Evolutionary conservation across 2,329 filamentous ascomycete genomes (phyloP).

Genomic region (Sporothrix inflata): DNA sequence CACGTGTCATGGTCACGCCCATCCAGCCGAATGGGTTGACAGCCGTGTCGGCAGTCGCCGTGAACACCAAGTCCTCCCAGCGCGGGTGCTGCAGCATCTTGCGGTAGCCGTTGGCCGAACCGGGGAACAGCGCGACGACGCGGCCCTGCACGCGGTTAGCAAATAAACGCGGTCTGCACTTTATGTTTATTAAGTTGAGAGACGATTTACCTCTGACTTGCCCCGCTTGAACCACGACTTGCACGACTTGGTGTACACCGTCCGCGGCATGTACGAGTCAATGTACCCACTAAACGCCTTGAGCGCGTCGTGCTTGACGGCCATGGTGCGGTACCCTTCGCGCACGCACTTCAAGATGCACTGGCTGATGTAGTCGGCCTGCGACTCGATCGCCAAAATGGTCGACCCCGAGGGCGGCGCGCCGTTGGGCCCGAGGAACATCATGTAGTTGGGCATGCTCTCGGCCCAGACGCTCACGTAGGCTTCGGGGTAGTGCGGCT

Average conservation of each 20-base stretch:
- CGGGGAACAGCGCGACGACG: constrained; percentile 25
- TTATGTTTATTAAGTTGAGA: too few species aligned
- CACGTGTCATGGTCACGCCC: constrained; percentile 19
- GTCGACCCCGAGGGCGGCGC: constrained; percentile 26
- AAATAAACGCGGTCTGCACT: too few species aligned
- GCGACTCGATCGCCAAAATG: constrained; percentile 21
- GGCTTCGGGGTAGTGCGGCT: constrained; percentile 20
- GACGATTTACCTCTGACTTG: background rate
- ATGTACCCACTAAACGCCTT: constrained; percentile 3
- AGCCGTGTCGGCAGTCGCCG: background rate
- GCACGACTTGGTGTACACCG: constrained; percentile 24
- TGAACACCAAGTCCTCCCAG: constrained; percentile 29
- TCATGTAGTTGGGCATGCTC: constrained; percentile 29
- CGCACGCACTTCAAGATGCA: constrained; percentile 23
- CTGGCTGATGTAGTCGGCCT: constrained; percentile 26
- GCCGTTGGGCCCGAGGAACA: constrained; percentile 28
- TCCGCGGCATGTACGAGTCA: constrained; percentile 28
- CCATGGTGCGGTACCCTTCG: constrained; percentile 19
- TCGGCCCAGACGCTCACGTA: constrained; percentile 23
- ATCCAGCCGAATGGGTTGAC: constrained; percentile 26
- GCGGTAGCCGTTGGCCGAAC: constrained; percentile 22
- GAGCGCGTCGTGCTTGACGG: constrained; percentile 24
- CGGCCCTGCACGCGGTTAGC: too few species aligned
- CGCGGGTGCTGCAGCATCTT: constrained; percentile 24
- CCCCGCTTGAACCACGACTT: constrained; percentile 28